Evolutionary conservation across 495 filamentous ascomycete species (phyloP), one percentile per base, ranked within the genome.

Genomic region (Venustampulla echinocandica): DNA sequence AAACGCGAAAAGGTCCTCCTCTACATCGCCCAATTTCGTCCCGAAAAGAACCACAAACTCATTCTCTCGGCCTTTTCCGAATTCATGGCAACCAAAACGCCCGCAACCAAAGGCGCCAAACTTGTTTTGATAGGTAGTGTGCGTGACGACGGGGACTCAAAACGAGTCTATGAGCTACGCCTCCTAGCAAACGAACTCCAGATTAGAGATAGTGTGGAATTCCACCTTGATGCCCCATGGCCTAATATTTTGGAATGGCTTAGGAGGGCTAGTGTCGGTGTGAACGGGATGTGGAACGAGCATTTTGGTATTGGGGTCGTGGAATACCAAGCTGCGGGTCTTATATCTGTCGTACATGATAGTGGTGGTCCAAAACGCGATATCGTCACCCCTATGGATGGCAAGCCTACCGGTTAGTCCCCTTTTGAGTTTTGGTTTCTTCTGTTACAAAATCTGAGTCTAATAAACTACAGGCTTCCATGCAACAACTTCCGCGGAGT

Each of bases 261-360:
- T 36, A 66, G 75, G 30, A 74, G 68, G 17, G 75, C 81, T 23
- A 89, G 77, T 43, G 72, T 97, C 19, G 92, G 92, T 27, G 87
- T 92, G 2, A 98, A 98, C 57, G 89, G 81, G 45, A 98, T 98
- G 92, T 98, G 93, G 92, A 97, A 95, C 59, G 92, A 98, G 66
- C 92, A 98, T 64, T 98, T 97, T 59, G 93, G 92, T 14, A 98
- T 98, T 51, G 92, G 92, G 4, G 90, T 97, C 14, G 92, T 98
- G 4, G 92, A 98, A 67, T 98, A 98, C 59, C 92, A 95, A 63
- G 92, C 92, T 6, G 93, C 92, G 0, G 92, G 92, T 0, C 67
- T 98, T 25, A 84, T 98, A 42, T 77, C 79, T 30, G 89, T 98
- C 0, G 93, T 96, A 4, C 88, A 97, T 56, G 75, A 95, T 59